phyloP scores from a whole-genome alignment of 108 stramenopile genomes.

The Parietichytrium sp. region DNA sequence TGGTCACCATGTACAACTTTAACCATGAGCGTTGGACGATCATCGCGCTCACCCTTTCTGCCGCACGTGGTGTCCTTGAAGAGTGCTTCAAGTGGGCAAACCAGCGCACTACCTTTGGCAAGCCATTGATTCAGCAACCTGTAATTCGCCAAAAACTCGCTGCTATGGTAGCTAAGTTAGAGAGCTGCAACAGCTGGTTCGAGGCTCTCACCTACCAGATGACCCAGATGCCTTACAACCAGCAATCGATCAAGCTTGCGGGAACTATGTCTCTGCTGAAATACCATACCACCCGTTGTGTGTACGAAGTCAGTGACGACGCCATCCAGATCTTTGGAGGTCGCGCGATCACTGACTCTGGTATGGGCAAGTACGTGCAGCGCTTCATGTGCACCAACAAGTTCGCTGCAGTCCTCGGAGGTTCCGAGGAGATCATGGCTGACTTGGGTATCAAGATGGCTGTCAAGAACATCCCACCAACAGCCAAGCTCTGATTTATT shows the following conservation, averaged over 20 bases:
- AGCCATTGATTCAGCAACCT: not conserved
- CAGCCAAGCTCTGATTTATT: slow-evolving; percentile 9
- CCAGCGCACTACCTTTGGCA: slow-evolving; percentile 34
- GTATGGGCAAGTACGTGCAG: slow-evolving; percentile 37
- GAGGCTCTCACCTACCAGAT: slow-evolving; percentile 15
- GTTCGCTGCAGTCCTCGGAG: slow-evolving; percentile 25
- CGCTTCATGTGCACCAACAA: slow-evolving; percentile 37
- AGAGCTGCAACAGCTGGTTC: not conserved
- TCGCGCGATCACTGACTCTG: slow-evolving; percentile 10
- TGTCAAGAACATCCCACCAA: not conserved
- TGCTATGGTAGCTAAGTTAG: not conserved
- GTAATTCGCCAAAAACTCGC: slow-evolving; percentile 14
- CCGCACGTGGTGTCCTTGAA: slow-evolving; percentile 24
- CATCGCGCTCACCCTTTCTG: slow-evolving; percentile 7
- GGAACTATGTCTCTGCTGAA: slow-evolving; percentile 20
- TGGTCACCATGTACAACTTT: slow-evolving; percentile 35
- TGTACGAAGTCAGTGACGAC: not conserved
- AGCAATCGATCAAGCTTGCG: slow-evolving; percentile 25
- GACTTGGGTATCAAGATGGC: not conserved
- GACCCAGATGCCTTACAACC: slow-evolving; percentile 27
- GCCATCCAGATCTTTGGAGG: slow-evolving; percentile 35
- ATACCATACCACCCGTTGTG: not conserved
- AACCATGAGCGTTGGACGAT: slow-evolving; percentile 36
- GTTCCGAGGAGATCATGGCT: not conserved
- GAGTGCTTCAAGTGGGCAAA: slow-evolving; percentile 29